Evolutionary conservation across 805 yeast species (phyloP).

Genomic region (Candida methanosorbosa): DNA sequence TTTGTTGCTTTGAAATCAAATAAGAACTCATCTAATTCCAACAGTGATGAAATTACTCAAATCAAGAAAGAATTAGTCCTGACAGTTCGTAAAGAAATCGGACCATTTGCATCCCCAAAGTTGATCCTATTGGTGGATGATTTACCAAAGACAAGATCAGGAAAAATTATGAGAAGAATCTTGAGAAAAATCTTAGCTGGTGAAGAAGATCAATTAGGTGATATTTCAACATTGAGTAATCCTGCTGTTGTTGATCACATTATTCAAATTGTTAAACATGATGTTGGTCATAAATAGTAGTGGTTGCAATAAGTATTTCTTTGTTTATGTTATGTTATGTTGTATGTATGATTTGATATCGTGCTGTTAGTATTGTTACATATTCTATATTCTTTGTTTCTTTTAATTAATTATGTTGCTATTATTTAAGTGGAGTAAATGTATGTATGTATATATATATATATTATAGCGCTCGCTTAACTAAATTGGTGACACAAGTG

Average conservation of each 20-base stretch:
- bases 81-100: slow-evolving; percentile 71
- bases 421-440: too few relatives aligned
- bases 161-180: slow-evolving; percentile 83
- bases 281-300: slow-evolving; percentile 1
- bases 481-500: too few relatives aligned
- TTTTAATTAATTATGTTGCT: too few relatives aligned
- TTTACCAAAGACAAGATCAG: slow-evolving; percentile 80
- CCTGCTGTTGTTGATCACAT: slow-evolving; percentile 66
- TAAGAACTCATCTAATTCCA: slow-evolving; percentile 38
- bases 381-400: too few relatives aligned
- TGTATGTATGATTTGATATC: too few relatives aligned
- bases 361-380: too few relatives aligned
- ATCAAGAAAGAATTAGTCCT: slow-evolving; percentile 56
- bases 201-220: slow-evolving; percentile 78
- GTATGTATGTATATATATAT: too few relatives aligned
- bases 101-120: slow-evolving; percentile 84
- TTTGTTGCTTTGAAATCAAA: slow-evolving; percentile 65
- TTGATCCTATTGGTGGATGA: slow-evolving; percentile 63
- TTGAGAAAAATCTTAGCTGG: slow-evolving; percentile 67
- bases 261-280: slow-evolving; percentile 38
- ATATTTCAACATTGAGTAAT: slow-evolving; percentile 67
- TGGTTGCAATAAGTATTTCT: too few relatives aligned
- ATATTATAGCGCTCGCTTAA: too few relatives aligned
- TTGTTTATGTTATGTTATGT: too few relatives aligned
- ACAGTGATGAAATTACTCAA: slow-evolving; percentile 37